Evolutionary conservation across 768 basidiomycete genomes (phyloP), one percentile per base, ranked within the genome.

Genomic region (Trametes punicea): DNA sequence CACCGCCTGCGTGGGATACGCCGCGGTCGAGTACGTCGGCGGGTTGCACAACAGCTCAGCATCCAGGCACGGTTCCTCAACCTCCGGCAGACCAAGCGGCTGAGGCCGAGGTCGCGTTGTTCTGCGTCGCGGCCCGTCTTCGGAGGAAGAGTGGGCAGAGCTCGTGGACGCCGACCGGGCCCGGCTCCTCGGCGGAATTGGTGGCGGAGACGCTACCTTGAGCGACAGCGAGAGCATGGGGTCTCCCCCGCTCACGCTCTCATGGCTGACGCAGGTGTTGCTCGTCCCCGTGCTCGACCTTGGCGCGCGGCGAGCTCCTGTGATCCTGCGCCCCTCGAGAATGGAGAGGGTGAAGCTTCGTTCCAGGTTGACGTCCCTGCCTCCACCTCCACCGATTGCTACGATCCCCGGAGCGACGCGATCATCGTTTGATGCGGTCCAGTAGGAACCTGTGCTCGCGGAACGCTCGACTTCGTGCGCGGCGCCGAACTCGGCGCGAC

Each of bases 11-110:
- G 41, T 31, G 10, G 64, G 62, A 31, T 52, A 53, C 23, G 45
- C 54, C 10, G 46, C 57, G 46, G 47, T 55, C 20, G 63, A 56
- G 38, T 64, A 66, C 38, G 62, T 62, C 31, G 65, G 62, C n/a
- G 52, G 52, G 15, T 34, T 15, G 33, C 25, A 21, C 38, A 23
- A 27, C 27, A 9, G 10, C 21, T 42, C 51, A 11, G 29, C n/a
- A 25, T 38, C 40, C 29, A 11, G 38, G 21, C 45, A 26, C 25
- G 38, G 21, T 27, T 39, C 50, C 21, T 33, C 31, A 9, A 50
- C 31, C 26, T 44, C 47, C 3, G 46, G 41, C 30, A 44, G 23
- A n/a, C 55, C 38, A 29, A 40, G 40, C 33, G 47, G 18, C 26
- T 49, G 48, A 18, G 41, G 55, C 10, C 41, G 3, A 20, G 40